phyloP scores from a whole-genome alignment of 495 filamentous ascomycete species.

The Pseudoneurospora amorphoporcata region DNA sequence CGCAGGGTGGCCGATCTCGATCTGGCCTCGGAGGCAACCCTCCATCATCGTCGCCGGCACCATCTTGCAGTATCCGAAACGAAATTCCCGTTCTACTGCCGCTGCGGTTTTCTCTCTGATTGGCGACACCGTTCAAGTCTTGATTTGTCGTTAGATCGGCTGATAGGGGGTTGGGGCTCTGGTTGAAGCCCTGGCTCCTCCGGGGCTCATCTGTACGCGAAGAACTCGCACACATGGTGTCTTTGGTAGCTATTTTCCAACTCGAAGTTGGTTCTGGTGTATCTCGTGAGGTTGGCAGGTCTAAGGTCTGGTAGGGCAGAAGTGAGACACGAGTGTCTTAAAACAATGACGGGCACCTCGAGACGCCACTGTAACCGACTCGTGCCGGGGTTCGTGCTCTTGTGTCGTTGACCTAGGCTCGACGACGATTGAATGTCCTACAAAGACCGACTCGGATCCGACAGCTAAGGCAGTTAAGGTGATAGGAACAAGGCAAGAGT shows the following conservation, averaged over 20 bases:
- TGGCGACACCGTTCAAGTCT: conserved; percentile 49
- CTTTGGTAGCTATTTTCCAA: not conserved
- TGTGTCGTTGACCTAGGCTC: not conserved
- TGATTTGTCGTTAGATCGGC: conserved; percentile 47
- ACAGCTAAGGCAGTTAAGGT: not conserved
- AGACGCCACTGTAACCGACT: not conserved
- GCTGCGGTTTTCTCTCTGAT: conserved; percentile 25
- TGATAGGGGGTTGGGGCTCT: conserved; percentile 43
- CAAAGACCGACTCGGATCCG: not conserved
- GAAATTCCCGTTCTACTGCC: not conserved
- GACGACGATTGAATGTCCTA: not conserved
- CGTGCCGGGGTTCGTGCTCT: not conserved
- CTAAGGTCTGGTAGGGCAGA: not conserved
- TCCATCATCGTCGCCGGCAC: not conserved
- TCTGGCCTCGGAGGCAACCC: not conserved
- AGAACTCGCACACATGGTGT: conserved; percentile 44
- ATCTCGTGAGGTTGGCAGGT: not conserved
- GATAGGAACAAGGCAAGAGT: not conserved
- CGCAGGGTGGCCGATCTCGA: not conserved
- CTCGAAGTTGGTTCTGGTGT: not conserved
- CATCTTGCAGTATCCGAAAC: not conserved
- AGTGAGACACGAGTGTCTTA: not conserved
- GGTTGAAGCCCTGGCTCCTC: conserved; percentile 43
- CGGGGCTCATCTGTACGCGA: conserved; percentile 43
- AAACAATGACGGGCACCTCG: not conserved